Percentiles rank a stretch among this genome's conserved stretches.
Evolutionary conservation across 768 basidiomycete genomes (phyloP).

Genomic region (Suillus cothurnatus): DNA sequence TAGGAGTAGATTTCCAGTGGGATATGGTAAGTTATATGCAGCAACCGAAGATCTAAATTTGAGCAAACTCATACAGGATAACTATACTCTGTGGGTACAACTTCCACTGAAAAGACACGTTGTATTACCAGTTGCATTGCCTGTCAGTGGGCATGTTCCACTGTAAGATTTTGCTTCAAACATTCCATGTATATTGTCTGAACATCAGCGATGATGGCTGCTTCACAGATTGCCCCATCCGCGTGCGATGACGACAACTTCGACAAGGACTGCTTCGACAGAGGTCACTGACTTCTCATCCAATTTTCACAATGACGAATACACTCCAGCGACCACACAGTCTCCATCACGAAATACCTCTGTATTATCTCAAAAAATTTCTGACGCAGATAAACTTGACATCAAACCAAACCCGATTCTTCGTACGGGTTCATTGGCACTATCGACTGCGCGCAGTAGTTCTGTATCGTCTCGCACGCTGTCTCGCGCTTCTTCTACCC

Average conservation of each 20-base stretch:
- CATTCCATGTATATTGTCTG: neutral
- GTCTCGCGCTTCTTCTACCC: slow-evolving; percentile 14
- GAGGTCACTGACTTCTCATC: slow-evolving; percentile 3
- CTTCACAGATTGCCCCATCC: neutral
- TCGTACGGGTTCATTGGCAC: neutral
- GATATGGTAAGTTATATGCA: slow-evolving; percentile 22
- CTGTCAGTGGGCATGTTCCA: neutral
- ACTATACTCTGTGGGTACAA: slow-evolving; percentile 15
- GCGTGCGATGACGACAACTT: neutral
- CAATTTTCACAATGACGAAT: neutral
- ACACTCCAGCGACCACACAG: neutral
- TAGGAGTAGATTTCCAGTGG: slow-evolving; percentile 43
- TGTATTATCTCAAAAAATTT: neutral
- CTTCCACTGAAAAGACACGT: neutral
- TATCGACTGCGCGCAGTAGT: neutral
- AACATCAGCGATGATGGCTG: neutral
- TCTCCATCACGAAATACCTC: slow-evolving; percentile 1
- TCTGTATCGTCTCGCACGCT: slow-evolving; percentile 12
- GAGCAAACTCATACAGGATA: neutral
- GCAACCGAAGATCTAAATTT: neutral
- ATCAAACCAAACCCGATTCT: neutral
- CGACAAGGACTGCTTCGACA: slow-evolving; percentile 2
- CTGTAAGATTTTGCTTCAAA: neutral
- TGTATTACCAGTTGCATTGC: neutral
- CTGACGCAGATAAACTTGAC: neutral